These are phyloP conservation scores for Phaeophleospora eucalypticola DNA, from an alignment of 2,329 filamentous ascomycete genomes.

Conservation along the genomic window DNA sequence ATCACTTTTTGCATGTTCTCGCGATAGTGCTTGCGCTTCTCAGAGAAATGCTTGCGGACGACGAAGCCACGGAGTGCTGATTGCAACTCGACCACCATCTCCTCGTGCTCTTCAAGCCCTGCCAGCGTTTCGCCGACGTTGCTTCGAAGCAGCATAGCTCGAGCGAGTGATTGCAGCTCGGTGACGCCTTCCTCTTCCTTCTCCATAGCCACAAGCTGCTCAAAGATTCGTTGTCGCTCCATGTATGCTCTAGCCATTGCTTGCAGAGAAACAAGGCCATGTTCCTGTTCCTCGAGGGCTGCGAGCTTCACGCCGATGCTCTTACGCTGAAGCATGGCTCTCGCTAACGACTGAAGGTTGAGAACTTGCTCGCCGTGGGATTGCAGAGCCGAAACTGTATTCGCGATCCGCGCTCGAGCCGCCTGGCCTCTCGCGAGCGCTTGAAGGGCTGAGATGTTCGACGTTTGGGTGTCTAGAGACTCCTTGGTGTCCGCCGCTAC, in stretches of 20 bases:
- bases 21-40: constrained; percentile 83
- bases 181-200: constrained; percentile 64
- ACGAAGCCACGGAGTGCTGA: constrained; percentile 68
- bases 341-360: constrained; percentile 50
- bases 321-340: constrained; percentile 46
- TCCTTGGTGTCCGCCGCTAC: constrained; percentile 9
- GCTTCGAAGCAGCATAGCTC: constrained; percentile 74
- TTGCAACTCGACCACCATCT: constrained; percentile 70
- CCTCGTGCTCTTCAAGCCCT: constrained; percentile 78
- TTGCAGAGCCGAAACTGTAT: constrained; percentile 38
- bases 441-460: constrained; percentile 34
- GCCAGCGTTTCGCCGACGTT: constrained; percentile 69
- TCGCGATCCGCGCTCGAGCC: constrained; percentile 16
- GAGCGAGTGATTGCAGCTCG: constrained; percentile 68
- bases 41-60: constrained; percentile 69
- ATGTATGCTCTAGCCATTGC: constrained; percentile 62
- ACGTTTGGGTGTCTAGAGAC: constrained; percentile 28
- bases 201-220: constrained; percentile 65
- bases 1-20: constrained; percentile 99
- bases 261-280: constrained; percentile 61
- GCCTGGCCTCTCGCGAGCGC: constrained; percentile 36
- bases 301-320: constrained; percentile 43
- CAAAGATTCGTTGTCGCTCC: constrained; percentile 56
- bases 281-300: constrained; percentile 56
- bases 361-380: constrained; percentile 42